Evolutionary conservation across 2,329 filamentous ascomycete genomes (phyloP).

Genomic region (Apiospora saccharicola): DNA sequence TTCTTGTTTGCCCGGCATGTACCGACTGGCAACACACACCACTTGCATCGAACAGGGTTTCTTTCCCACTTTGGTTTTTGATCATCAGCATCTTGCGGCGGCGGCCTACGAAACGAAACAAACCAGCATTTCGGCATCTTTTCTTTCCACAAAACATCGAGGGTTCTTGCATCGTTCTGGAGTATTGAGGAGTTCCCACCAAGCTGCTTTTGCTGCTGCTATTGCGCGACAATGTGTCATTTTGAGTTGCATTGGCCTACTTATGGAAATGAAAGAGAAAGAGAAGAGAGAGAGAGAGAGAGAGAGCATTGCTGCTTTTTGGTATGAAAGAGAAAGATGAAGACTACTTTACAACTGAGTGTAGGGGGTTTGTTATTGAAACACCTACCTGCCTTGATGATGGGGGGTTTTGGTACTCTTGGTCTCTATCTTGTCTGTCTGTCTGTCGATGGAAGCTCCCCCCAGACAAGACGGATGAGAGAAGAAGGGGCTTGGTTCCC

Average conservation of each 20-base stretch:
- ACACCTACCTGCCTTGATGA: neutral
- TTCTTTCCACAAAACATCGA: neutral
- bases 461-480: neutral
- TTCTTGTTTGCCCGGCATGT: neutral
- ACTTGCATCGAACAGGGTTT: neutral
- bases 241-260: neutral
- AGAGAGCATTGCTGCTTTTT: neutral
- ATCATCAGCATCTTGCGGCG: neutral
- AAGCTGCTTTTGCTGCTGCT: neutral
- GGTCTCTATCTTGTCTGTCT: neutral
- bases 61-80: neutral
- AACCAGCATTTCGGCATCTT: neutral
- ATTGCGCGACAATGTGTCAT: neutral
- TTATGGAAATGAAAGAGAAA: too few species aligned
- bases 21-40: neutral
- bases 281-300: neutral
- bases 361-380: neutral
- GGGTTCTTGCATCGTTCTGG: conserved; percentile 17
- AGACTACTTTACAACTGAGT: neutral
- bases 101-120: neutral
- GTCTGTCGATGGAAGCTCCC: neutral
- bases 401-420: neutral
- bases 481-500: neutral
- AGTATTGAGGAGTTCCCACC: neutral
- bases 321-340: neutral